Evolutionary conservation across 805 yeast species (phyloP), one percentile per base, ranked within the genome.

Genomic region (Candida ovalis): DNA sequence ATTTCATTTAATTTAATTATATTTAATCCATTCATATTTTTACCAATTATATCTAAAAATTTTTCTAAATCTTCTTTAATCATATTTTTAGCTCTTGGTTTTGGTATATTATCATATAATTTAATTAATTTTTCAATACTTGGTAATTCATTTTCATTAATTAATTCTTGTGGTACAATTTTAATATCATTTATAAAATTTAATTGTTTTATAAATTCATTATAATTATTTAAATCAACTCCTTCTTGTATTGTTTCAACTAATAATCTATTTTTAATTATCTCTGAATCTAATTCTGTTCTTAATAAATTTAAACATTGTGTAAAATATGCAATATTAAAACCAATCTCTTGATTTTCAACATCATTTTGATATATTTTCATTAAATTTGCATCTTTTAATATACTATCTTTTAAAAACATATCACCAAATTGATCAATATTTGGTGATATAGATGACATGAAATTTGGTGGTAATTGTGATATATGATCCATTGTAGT

Each of bases 351-450:
- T 22, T 51, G 53, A 3, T 48, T 43, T 8, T 52, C 53, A 17
- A 39, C 50, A 15, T 46, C 54, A 8, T 48, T 44, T 10, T 54
- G 50, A 25, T 48, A 47, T 4, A 57, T 39, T 35, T 39, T 43
- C 17, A 46, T 46, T 38, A 57, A 41, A 5, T 44, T 28, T 22
- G 44, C 52, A 30, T 55, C 56, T 35, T 57, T 53, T 24, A 46
- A 42, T 3, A 60, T 40, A 2, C 49, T 27, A 13, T 53, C 57
- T 22, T 47, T 47, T 39, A 60, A 43, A 15, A 50, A 37, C 27
- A 49, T 32, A 28, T 53, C 57, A 10, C 65, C 67, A 49, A 60
- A 63, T 17, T 45, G 46, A 9, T 35, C 10, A 9, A 62, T 17
- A 17, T 52, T 41, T 18, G 47, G 41, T 18, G 42, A 33, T 27